Evolutionary conservation across 495 filamentous ascomycete genomes (phyloP).

Genomic region (Coniosporium apollinis): DNA sequence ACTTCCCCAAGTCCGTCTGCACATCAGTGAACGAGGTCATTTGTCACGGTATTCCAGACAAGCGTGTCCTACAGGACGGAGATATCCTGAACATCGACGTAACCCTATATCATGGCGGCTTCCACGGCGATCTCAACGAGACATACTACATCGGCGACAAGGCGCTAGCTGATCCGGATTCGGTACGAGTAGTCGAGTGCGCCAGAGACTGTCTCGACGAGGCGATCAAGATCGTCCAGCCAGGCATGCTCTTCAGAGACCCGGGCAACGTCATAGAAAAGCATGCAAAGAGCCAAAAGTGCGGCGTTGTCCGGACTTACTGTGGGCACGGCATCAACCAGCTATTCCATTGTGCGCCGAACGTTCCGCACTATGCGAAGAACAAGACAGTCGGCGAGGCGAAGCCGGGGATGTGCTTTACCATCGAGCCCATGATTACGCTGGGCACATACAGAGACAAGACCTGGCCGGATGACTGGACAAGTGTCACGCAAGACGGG

Average conservation of each 20-base stretch:
- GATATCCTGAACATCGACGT: conserved; percentile 31
- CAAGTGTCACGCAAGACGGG: conserved; percentile 26
- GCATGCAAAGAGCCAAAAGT: conserved; percentile 21
- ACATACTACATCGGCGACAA: conserved; percentile 27
- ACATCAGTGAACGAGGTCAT: conserved; percentile 94
- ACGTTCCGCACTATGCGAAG: conserved; percentile 30
- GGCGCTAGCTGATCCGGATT: conserved; percentile 22
- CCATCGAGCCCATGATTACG: conserved; percentile 30
- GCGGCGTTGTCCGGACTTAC: conserved; percentile 25
- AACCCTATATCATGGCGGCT: conserved; percentile 26
- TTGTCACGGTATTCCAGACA: conserved; percentile 30
- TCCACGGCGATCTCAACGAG: conserved; percentile 29
- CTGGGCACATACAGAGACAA: conserved; percentile 25
- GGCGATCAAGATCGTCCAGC: conserved; percentile 27
- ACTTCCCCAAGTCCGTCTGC: conserved; percentile 96
- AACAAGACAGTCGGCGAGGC: conserved; percentile 28
- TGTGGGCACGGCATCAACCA: conserved; percentile 29
- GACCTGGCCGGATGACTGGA: conserved; percentile 32
- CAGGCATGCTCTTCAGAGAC: conserved; percentile 26
- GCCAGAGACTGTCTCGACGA: conserved; percentile 24
- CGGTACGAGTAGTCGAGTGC: conserved; percentile 24
- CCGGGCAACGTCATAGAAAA: conserved; percentile 27
- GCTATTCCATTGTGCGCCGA: conserved; percentile 26
- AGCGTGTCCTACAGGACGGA: conserved; percentile 23
- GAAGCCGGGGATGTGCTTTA: conserved; percentile 28